Conservation (phyloP, 2,329 filamentous ascomycete species). For the Hypoxylon sp. region DNA sequence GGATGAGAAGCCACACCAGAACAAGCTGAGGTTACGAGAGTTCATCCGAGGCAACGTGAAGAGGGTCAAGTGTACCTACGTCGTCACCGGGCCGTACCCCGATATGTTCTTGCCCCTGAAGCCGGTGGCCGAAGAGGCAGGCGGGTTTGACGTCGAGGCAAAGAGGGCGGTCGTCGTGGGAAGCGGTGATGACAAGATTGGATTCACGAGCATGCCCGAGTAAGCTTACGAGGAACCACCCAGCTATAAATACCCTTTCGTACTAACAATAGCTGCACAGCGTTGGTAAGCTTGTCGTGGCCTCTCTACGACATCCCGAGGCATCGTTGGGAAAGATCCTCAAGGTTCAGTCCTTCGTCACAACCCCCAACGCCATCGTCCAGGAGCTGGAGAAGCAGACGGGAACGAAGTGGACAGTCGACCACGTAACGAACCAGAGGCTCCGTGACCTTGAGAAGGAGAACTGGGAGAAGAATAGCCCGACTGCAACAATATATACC, state of each 20-base stretch:
- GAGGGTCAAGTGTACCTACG: slow-evolving; percentile 62
- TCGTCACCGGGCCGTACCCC: slow-evolving; percentile 69
- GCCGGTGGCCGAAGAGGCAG: slow-evolving; percentile 52
- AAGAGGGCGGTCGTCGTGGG: slow-evolving; percentile 69
- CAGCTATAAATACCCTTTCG: background rate
- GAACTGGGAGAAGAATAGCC: slow-evolving; percentile 62
- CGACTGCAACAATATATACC: slow-evolving; percentile 64
- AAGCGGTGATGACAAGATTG: slow-evolving; percentile 67
- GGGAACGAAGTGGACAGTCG: slow-evolving; percentile 62
- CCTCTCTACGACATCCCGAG: slow-evolving; percentile 65
- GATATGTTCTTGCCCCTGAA: slow-evolving; percentile 60
- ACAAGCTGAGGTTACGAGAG: slow-evolving; percentile 67
- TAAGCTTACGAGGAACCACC: slow-evolving; percentile 52
- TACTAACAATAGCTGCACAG: slow-evolving; percentile 47
- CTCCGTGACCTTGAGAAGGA: slow-evolving; percentile 65
- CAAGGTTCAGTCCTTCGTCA: slow-evolving; percentile 75
- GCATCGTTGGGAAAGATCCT: slow-evolving; percentile 63
- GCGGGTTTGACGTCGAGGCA: slow-evolving; percentile 65
- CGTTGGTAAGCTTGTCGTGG: slow-evolving; percentile 71
- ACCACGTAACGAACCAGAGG: slow-evolving; percentile 60
- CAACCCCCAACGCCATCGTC: slow-evolving; percentile 68
- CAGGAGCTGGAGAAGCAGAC: slow-evolving; percentile 74
- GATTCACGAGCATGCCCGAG: slow-evolving; percentile 77
- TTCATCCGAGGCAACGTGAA: slow-evolving; percentile 56
- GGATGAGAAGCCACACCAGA: slow-evolving; percentile 67